Evolutionary conservation across 2,329 filamentous ascomycete genomes (phyloP), one percentile per base, ranked within the genome.

Genomic region (Hypoxylon sp.): DNA sequence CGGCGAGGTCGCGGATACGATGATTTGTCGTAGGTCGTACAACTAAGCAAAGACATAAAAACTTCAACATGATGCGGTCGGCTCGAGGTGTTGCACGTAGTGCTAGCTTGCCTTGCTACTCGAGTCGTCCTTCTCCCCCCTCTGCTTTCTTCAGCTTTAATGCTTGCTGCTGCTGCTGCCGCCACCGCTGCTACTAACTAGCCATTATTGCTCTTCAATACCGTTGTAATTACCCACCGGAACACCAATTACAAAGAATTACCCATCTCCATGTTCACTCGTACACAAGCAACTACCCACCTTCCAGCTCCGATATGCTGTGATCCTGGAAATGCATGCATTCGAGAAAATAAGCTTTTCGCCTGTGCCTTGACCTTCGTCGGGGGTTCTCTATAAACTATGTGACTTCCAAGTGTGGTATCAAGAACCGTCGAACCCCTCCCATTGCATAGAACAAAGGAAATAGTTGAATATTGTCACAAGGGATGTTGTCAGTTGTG

Each of bases 291-390:
- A 71, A 70, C 69, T 71, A 66, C 67, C 73, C 69, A 66, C 71
- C 73, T 67, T 70, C 61, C 73, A 70, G 71, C 74, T 71, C 77
- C 73, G 74, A 69, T 73, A 78, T 79, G 75, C 74, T 77, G 71
- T 71, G 75, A 78, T 80, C 78, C 78, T 78, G 78, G 78, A 78
- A 78, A 82, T 82, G 81, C 78, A 81, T 78, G 79, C 76, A 80
- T 76, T 72, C 65, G 66, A 59, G 79, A 74, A 70, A 79, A 80
- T 74, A 78, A 75, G 77, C 78, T 82, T 83, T 83, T 83, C 74
- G 76, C 75, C 74, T 76, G 71, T 71, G 69, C 74, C 79, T 73
- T 74, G 73, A 72, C 72, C 71, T 65, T 74, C 74, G 77, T 78
- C 74, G 76, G 74, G 74, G 74, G 74, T 74, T 75, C 72, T 79